These are phyloP conservation scores for Oryza australiensis DNA, from an alignment of 176 grass and related monocot species.

Conservation along the genomic window DNA sequence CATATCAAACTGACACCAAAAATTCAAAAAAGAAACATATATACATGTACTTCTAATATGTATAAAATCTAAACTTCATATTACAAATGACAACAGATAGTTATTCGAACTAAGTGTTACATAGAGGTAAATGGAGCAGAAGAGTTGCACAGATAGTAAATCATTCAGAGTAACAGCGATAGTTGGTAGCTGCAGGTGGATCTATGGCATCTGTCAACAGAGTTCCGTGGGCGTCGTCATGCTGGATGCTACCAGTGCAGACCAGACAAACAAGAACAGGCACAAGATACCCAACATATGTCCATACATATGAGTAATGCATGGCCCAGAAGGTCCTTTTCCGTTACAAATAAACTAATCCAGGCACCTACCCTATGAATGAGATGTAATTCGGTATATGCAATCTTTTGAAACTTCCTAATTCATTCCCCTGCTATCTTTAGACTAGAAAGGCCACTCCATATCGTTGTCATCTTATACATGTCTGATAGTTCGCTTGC, in stretches of 20 bases:
- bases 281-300: neutral
- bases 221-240: neutral
- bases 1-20: no score
- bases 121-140: no score
- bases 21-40: no score
- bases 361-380: neutral
- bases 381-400: conserved; percentile 29
- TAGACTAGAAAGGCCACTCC: neutral
- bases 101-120: neutral
- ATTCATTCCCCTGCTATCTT: neutral
- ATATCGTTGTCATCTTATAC: neutral
- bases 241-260: neutral
- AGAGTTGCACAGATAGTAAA: no score
- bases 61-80: no score
- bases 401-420: neutral
- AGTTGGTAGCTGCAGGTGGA: neutral
- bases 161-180: neutral
- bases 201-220: neutral
- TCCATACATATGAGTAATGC: neutral
- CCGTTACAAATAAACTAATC: neutral
- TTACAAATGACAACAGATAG: neutral
- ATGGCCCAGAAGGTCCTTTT: neutral
- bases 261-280: conserved; percentile 1
- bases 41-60: no score
- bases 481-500: no score